Evolutionary conservation across 345 rosid genomes (phyloP).

Genomic region (Eucalyptus pumila): DNA sequence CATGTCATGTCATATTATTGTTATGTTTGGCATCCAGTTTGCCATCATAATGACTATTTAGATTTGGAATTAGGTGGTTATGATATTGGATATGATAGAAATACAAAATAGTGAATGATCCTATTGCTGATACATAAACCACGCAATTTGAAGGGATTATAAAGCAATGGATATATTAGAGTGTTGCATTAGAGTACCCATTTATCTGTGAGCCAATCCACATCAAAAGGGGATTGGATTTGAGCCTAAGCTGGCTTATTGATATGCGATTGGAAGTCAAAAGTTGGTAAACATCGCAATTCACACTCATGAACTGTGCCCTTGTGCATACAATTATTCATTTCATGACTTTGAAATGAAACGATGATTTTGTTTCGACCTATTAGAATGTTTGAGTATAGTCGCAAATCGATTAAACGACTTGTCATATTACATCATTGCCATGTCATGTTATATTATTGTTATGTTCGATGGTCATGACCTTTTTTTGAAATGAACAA

Average conservation of each 20-base stretch:
- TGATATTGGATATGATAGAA: not conserved
- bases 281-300: not conserved
- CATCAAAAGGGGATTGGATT: not conserved
- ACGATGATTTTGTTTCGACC: not conserved
- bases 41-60: not conserved
- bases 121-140: not conserved
- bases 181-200: not conserved
- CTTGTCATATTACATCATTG: not conserved
- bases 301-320: not conserved
- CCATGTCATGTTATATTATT: not conserved
- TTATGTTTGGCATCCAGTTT: no score
- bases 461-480: not conserved
- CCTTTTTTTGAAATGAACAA: no score
- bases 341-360: not conserved
- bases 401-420: not conserved
- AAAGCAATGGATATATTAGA: not conserved
- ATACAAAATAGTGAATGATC: not conserved
- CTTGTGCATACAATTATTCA: not conserved
- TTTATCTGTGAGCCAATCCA: not conserved
- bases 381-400: not conserved
- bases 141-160: not conserved
- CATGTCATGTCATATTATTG: not conserved
- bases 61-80: not conserved
- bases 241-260: not conserved
- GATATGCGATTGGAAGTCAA: not conserved